A percentile compares a stretch with the other conserved stretches of the same genome.
These are phyloP conservation scores for Komagataella kurtzmanii DNA, from an alignment of 805 yeast species.

Conservation along the genomic window DNA sequence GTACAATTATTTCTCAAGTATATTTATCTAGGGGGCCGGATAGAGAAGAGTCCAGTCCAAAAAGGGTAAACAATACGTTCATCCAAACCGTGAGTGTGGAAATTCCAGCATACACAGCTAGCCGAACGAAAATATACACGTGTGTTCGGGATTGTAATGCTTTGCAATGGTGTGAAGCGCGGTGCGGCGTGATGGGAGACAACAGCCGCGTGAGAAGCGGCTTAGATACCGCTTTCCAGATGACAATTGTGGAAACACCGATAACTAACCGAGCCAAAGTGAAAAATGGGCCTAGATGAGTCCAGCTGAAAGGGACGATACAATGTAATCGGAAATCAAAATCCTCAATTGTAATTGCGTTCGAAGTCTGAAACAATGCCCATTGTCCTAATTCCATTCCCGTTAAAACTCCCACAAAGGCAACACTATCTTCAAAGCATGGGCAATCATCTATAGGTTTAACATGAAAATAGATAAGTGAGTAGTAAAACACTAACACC, in stretches of 20 bases:
- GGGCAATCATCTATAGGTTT: slow-evolving; percentile 91
- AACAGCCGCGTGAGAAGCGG: slow-evolving; percentile 44
- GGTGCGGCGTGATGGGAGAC: slow-evolving; percentile 25
- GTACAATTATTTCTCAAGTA: background rate
- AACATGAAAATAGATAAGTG: slow-evolving; percentile 55
- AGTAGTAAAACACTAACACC: slow-evolving; percentile 22
- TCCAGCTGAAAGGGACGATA: slow-evolving; percentile 24
- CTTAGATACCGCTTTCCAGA: slow-evolving; percentile 69
- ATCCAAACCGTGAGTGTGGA: slow-evolving; percentile 41
- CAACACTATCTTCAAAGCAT: slow-evolving; percentile 89
- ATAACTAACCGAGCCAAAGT: slow-evolving; percentile 34
- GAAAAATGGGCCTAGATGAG: slow-evolving; percentile 26
- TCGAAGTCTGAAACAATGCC: slow-evolving; percentile 17
- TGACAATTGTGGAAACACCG: slow-evolving; percentile 48
- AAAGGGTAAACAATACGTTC: slow-evolving; percentile 7
- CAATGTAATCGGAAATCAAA: background rate
- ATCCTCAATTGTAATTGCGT: background rate
- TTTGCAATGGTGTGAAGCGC: slow-evolving; percentile 18
- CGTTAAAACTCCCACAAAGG: slow-evolving; percentile 76
- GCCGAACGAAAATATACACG: slow-evolving; percentile 64
- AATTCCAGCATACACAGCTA: slow-evolving; percentile 75
- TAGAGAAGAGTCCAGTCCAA: slow-evolving; percentile 3
- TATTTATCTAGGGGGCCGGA: background rate
- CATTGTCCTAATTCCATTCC: slow-evolving; percentile 64
- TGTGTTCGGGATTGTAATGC: slow-evolving; percentile 54